Percentiles rank a stretch among this genome's conserved stretches.
Evolutionary conservation across 495 filamentous ascomycete genomes (phyloP).

Genomic region (Lasiosphaeriaceae sp.): DNA sequence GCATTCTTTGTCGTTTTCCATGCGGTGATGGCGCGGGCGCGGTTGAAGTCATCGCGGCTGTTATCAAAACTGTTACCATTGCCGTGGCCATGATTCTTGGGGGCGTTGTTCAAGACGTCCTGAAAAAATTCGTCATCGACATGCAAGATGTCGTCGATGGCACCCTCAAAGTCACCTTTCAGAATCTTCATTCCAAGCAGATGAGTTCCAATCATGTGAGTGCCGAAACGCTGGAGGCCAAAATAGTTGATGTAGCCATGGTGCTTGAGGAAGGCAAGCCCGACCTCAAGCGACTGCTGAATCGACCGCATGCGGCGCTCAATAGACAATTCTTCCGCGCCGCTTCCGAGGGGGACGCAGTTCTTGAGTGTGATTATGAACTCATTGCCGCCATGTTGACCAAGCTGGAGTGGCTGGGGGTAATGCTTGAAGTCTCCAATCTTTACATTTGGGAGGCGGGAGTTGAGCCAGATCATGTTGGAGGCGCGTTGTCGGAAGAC

Average conservation of each 20-base stretch:
- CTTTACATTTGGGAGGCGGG: slow-evolving; percentile 54
- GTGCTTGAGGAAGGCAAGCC: slow-evolving; percentile 52
- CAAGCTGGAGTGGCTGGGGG: slow-evolving; percentile 66
- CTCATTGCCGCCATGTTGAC: slow-evolving; percentile 82
- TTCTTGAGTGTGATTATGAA: slow-evolving; percentile 88
- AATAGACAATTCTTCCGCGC: slow-evolving; percentile 35
- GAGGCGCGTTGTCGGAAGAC: slow-evolving; percentile 61
- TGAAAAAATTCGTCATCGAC: slow-evolving; percentile 39
- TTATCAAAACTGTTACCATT: slow-evolving; percentile 3
- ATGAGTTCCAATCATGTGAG: slow-evolving; percentile 76
- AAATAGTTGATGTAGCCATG: slow-evolving; percentile 95
- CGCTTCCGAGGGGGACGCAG: slow-evolving; percentile 57
- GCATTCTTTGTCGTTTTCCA: slow-evolving; percentile 59
- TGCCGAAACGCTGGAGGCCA: slow-evolving; percentile 90
- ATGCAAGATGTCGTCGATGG: slow-evolving; percentile 66
- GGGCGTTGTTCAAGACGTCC: slow-evolving; percentile 16
- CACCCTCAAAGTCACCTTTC: slow-evolving; percentile 71
- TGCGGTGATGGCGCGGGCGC: slow-evolving; percentile 68
- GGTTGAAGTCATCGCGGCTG: slow-evolving; percentile 63
- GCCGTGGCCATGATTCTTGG: background rate
- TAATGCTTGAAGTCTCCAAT: slow-evolving; percentile 78
- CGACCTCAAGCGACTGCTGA: slow-evolving; percentile 34
- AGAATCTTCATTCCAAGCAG: slow-evolving; percentile 78
- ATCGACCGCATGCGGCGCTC: slow-evolving; percentile 34
- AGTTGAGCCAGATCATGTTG: slow-evolving; percentile 60